Evolutionary conservation across 2,329 filamentous ascomycete genomes (phyloP), one percentile per base, ranked within the genome.

Genomic region (Bimuria novae-zelandiae): DNA sequence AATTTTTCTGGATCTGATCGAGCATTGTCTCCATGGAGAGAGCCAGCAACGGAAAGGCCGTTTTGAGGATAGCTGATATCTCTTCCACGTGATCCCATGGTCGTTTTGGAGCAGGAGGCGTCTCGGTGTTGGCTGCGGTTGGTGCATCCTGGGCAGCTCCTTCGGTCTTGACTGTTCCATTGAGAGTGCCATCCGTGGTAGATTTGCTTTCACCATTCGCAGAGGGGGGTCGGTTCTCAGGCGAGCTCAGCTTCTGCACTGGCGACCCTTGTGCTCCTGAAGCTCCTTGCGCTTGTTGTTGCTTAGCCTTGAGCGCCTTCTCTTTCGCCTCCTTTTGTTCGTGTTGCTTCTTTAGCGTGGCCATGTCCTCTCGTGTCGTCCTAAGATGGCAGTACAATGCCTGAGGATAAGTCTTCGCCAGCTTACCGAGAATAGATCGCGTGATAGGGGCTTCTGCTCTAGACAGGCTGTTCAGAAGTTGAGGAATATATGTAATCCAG

Each of bases 21-120:
- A 97, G 92, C 92, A 97, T 99, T 0, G 93, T 96, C 77, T 99
- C 94, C 94, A 99, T 97, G 0, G 93, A 97, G 37, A 97, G 79
- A 8, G 95, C 94, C 63, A 99, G 83, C 16, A 99, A 82, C 21
- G 94, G 94, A 80, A 97, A 99, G 0, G 93, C 92, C 6, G 94
- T 97, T 80, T 99, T 97, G 49, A 99, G 85, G 25, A 92, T 89
- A 29, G 92, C 89, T 82, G 96, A 92, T 55, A 99, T 91, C 71
- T 97, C 92, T 63, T 99, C 94, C 0, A 92, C 93, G 64, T 95
- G 88, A 70, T 99, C 94, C 94, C 94, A 97, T 0, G 95, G 92
- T 59, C 89, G 90, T 77, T 90, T 92, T 11, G 63, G 67, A 21
- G 67, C 59, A 25, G 56, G 53, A 42, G 65, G 46, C 29, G 56